A percentile compares a stretch with the other conserved stretches of the same genome.
phyloP scores from a whole-genome alignment of 805 yeast genomes.

The Barnettozyma siamensis region DNA sequence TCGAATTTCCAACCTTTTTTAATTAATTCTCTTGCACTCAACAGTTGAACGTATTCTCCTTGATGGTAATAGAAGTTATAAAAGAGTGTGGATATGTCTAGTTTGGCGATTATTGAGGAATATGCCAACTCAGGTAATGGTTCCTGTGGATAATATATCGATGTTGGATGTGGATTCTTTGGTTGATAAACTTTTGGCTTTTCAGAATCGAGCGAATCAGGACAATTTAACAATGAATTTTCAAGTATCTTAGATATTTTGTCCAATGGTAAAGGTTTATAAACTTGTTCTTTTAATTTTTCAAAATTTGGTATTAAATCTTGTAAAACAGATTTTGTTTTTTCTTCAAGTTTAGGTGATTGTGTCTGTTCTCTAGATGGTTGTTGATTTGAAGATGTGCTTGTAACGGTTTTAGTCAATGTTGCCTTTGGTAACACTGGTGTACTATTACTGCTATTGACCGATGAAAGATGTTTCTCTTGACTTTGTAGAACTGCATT shows the following conservation, averaged over 20 bases:
- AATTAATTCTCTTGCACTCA: constrained; percentile 75
- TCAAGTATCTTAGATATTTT: constrained; percentile 58
- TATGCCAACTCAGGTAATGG: constrained; percentile 51
- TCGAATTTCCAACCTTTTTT: constrained; percentile 82
- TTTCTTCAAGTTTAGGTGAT: constrained; percentile 9
- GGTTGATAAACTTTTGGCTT: constrained; percentile 68
- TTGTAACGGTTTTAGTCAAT: constrained; percentile 9
- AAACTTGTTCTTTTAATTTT: constrained; percentile 34
- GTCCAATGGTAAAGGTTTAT: constrained; percentile 47
- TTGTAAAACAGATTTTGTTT: constrained; percentile 12
- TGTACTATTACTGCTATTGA: constrained; percentile 7
- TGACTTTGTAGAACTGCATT: constrained; percentile 1
- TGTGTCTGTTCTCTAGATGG: constrained; percentile 11
- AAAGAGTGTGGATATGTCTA: constrained; percentile 83
- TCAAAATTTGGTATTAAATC: constrained; percentile 27
- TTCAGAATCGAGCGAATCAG: constrained; percentile 90
- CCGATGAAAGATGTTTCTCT: not conserved
- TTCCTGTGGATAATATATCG: constrained; percentile 84
- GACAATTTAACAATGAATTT: constrained; percentile 79
- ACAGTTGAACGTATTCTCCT: constrained; percentile 63
- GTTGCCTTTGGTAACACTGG: constrained; percentile 8
- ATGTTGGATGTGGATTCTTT: constrained; percentile 80
- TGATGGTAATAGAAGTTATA: constrained; percentile 84
- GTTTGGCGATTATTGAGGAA: constrained; percentile 54
- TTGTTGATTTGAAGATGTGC: constrained; percentile 1